Evolutionary conservation across 164 flowering plant species (phyloP), one percentile per base, ranked within the genome.

Genomic region (Tetracentron sinense): DNA sequence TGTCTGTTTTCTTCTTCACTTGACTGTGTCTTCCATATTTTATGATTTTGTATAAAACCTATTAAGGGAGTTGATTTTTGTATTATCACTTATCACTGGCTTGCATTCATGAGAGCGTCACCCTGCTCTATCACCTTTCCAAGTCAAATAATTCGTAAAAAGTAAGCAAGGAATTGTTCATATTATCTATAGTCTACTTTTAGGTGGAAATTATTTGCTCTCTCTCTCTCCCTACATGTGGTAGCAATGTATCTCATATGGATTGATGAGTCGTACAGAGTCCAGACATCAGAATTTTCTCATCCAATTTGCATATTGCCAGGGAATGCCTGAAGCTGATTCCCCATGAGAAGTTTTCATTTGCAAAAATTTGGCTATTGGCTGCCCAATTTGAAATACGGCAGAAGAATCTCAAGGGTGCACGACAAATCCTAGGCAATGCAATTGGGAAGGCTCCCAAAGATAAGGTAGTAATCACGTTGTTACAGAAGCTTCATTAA

Each of bases 381-480:
- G 91, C 96, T 67, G 96, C 96, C 3, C 97, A 94, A 58, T 94
- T 91, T 81, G 99, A 94, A 66, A 87, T 94, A 20, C 80, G 99
- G 6, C 97, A 94, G 63, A 69, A 83, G 71, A 85, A 89, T 74
- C 82, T 94, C 60, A 77, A 70, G 48, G 91, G 79, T 64, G 96
- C 96, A 22, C 81, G 97, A 15, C 69, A 49, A 67, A 83, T 89
- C 56, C 68, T 91, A 19, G 99, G 97, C 22, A 85, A 81, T 77
- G 97, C 99, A 1, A 91, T 94, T 58, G 99, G 99, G 26, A 78
- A 63, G 70, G 96, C 99, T 56, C 96, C 99, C 35, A 94, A 91
- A 72, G 97, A 91, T 67, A 94, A 93, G 96, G 98, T 92, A 77
- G 15, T 14, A 11, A 3, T 60, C 12, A 4, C 14, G 15, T 42